These are phyloP conservation scores for Oryza longistaminata DNA, from an alignment of 176 grass and related monocot genomes.

Conservation along the genomic window DNA sequence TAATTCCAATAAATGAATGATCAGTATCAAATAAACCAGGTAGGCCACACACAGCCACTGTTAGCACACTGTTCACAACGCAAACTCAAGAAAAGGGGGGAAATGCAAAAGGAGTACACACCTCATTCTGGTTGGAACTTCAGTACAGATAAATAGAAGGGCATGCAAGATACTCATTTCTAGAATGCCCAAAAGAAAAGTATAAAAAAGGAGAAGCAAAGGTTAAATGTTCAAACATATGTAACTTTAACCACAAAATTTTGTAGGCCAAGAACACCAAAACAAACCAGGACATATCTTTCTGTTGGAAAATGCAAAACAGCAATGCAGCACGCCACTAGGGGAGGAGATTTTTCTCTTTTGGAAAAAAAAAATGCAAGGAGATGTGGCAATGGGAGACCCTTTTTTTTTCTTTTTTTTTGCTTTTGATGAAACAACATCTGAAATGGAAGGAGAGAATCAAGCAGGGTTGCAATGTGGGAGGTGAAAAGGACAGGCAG, in stretches of 20 bases:
- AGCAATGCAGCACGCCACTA: not conserved
- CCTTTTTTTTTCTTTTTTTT: not conserved
- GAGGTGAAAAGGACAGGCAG: not conserved
- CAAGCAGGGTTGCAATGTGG: not conserved
- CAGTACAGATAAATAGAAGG: not conserved
- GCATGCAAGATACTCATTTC: not conserved
- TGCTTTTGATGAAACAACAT: not conserved
- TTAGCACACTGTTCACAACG: not conserved
- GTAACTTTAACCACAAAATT: not conserved
- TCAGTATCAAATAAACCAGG: constrained; percentile 19
- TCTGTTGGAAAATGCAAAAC: too few species aligned
- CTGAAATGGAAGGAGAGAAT: not conserved
- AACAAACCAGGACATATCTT: not conserved
- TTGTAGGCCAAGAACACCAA: not conserved
- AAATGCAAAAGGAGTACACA: constrained; percentile 13
- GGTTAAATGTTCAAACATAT: not conserved
- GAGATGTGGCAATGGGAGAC: not conserved
- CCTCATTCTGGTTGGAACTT: not conserved
- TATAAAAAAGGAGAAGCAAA: not conserved
- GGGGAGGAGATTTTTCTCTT: too few species aligned
- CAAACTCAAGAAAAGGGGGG: not conserved
- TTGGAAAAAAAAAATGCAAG: not conserved
- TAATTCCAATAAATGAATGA: constrained; percentile 30
- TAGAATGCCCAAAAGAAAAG: not conserved
- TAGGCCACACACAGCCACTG: constrained; percentile 10